Evolutionary conservation across 345 rosid genomes (phyloP).

Genomic region (Mallotus nudiflorus): DNA sequence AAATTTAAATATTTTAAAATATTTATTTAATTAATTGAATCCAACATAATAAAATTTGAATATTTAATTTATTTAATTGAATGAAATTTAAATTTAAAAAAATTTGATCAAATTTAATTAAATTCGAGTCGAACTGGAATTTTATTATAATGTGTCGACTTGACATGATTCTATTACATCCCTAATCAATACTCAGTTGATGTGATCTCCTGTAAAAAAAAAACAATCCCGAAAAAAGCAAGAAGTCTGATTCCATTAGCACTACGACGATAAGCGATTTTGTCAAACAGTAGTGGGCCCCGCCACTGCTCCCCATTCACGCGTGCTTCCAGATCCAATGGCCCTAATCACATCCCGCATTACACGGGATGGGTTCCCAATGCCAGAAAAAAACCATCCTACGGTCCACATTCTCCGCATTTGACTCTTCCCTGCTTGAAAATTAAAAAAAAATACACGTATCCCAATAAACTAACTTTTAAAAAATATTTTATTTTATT

Average conservation of each 20-base stretch:
- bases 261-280: neutral
- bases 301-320: conserved; percentile 18
- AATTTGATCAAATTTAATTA: no score
- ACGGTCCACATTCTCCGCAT: conserved; percentile 31
- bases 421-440: conserved; percentile 43
- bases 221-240: no score
- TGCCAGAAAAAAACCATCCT: conserved; percentile 16
- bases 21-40: no score
- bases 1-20: no score
- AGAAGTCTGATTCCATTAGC: neutral
- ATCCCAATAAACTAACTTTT: conserved; percentile 14
- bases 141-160: no score
- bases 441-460: conserved; percentile 38
- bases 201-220: no score
- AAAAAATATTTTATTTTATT: neutral
- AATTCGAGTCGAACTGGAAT: no score
- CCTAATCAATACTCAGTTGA: no score
- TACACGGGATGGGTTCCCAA: conserved; percentile 22
- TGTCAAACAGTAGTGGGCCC: conserved; percentile 13
- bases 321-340: conserved; percentile 30
- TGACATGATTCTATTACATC: no score
- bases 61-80: no score
- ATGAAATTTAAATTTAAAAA: no score
- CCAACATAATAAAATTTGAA: no score
- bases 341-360: conserved; percentile 21